These are phyloP conservation scores for Morella rubra DNA, from an alignment of 306 rosid species.

Conservation along the genomic window DNA sequence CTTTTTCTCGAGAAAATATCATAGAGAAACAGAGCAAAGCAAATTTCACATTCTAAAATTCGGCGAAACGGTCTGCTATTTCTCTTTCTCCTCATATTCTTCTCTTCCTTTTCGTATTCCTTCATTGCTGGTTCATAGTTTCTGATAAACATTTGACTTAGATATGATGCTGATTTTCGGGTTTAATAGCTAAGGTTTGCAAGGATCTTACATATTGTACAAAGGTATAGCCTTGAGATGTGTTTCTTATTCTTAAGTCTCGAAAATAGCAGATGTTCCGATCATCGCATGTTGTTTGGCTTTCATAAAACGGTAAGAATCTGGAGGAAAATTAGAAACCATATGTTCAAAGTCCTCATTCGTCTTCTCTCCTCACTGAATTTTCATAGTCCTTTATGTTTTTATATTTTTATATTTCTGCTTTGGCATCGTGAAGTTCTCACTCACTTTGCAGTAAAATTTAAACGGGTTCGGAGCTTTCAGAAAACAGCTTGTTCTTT, in stretches of 20 bases:
- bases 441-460: neutral
- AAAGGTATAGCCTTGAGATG: neutral
- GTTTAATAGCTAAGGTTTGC: neutral
- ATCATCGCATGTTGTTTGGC: neutral
- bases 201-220: neutral
- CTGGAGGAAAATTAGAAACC: neutral
- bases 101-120: no score
- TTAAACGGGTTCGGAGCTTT: neutral
- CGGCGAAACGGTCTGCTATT: neutral
- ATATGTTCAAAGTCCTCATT: neutral
- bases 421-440: neutral
- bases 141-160: neutral
- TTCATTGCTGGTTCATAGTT: neutral
- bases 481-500: neutral
- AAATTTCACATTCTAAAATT: neutral
- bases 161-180: neutral
- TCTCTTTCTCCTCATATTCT: neutral
- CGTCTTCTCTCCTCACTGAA: neutral
- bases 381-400: neutral
- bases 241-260: neutral
- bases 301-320: neutral
- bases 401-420: neutral
- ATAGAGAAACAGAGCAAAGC: neutral
- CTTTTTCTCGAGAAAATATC: conserved; percentile 21
- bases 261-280: neutral